These are phyloP conservation scores for Cryptococcus sp. DNA, from an alignment of 1,284 basidiomycete species.

Conservation along the genomic window DNA sequence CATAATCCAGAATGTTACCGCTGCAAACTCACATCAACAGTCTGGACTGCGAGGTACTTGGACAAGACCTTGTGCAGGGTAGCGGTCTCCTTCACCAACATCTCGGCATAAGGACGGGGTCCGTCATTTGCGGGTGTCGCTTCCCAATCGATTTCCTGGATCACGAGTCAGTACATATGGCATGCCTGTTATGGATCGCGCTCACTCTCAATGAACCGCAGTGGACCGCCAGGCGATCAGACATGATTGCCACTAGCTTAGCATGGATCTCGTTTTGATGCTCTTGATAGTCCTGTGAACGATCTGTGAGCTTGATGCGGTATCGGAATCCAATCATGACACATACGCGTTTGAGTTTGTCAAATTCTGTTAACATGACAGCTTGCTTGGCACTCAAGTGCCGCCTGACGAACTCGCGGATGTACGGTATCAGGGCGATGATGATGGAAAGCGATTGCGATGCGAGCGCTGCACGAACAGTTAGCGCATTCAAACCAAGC, in stretches of 20 bases:
- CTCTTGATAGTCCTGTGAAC: conserved; percentile 85
- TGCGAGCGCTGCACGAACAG: conserved; percentile 69
- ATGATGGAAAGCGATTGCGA: conserved; percentile 93
- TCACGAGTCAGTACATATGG: conserved; percentile 5
- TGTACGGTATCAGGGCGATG: conserved; percentile 92
- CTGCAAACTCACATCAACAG: conserved; percentile 69
- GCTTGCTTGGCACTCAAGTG: conserved; percentile 91
- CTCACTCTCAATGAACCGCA: conserved; percentile 54
- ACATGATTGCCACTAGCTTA: conserved; percentile 98
- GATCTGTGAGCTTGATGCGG: neutral
- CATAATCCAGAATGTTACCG: neutral
- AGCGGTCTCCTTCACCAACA: conserved; percentile 91
- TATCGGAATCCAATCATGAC: neutral
- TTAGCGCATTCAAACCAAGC: neutral
- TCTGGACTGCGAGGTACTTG: conserved; percentile 74
- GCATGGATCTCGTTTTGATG: conserved; percentile 99
- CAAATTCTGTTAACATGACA: conserved; percentile 96
- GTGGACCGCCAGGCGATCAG: conserved; percentile 86
- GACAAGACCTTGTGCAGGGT: conserved; percentile 95
- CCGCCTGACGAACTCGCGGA: conserved; percentile 89
- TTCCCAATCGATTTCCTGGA: conserved; percentile 75
- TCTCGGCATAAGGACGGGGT: conserved; percentile 74
- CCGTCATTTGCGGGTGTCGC: conserved; percentile 59
- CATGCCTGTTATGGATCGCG: neutral
- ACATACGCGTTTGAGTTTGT: conserved; percentile 89